phyloP scores from a whole-genome alignment of 2,329 filamentous ascomycete genomes.

The Ophiostoma sp. region DNA sequence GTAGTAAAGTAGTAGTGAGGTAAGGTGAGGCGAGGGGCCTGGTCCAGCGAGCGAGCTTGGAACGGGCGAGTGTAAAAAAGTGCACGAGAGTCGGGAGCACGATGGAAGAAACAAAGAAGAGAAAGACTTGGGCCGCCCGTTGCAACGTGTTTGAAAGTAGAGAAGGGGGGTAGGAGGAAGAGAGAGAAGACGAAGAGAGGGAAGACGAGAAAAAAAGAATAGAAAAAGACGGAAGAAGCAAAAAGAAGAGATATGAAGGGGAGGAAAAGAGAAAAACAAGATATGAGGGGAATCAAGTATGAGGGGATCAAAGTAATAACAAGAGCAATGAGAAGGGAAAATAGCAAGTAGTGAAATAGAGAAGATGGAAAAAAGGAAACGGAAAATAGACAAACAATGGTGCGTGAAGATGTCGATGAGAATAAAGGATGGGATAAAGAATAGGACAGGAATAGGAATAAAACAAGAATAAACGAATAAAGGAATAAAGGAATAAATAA shows the following conservation, averaged over 20 bases:
- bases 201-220: neutral
- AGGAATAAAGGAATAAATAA: conserved; percentile 6
- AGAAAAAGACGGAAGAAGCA: neutral
- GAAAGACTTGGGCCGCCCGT: neutral
- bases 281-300: conserved; percentile 12
- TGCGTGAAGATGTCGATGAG: too few relatives aligned
- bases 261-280: conserved; percentile 17
- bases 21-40: conserved; percentile 12
- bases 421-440: too few relatives aligned
- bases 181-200: neutral
- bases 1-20: conserved; percentile 11
- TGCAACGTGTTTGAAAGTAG: neutral
- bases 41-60: conserved; percentile 8
- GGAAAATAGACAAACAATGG: conserved; percentile 12
- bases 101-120: neutral
- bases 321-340: conserved; percentile 10
- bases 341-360: neutral
- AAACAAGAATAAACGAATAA: neutral
- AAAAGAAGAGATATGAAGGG: neutral
- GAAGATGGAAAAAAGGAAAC: conserved; percentile 14
- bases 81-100: neutral
- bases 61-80: conserved; percentile 19
- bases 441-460: conserved; percentile 14
- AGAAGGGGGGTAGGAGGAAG: neutral
- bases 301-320: conserved; percentile 15